Base-by-base conservation (phyloP, 495 filamentous ascomycete species). In the Aspergillus affinis region DNA sequence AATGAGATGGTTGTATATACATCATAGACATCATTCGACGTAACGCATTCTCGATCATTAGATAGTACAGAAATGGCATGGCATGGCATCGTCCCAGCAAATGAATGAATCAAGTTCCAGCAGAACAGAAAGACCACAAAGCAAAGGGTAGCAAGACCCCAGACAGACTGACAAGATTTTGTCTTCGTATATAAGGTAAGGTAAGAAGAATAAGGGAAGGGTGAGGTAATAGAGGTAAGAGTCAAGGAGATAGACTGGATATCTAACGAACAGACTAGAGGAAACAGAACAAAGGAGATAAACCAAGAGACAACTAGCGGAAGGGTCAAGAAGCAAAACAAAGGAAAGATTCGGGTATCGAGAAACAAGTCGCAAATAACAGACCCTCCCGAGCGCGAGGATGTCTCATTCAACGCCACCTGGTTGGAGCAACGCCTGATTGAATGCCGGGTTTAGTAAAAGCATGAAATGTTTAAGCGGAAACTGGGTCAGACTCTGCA, bases 21-120 rank as follows among this genome's bases (percentile, higher is more conserved):
- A 58, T 65, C 65, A 45, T 68, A 61, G 62, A 41, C 61, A 64
- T 64, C 54, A 64, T 32, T 30, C 26, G 58, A 56, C 65, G 41
- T 67, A 60, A 61, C 65, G 60, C 57, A 61, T 65, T 54, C 56
- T 58, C 36, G 57, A 46, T 61, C 61, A 67, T 64, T 61, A 64
- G 61, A 21, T 57, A 41, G 36, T 41, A 41, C 36, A 41, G 30
- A 41, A 41, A 41, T 41, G 13, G 36, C 18, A 51, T 26, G 48
- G 52, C 52, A 46, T 46, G 15, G 52, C 36, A 45, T 46, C 52
- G 52, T 54, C 17, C 52, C n/a, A 54, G 17, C 13, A 15, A 54
- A 46, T 44, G 52, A 54, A 54, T 46, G 45, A 54, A 21, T 23
- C 52, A 54, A 45, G 19, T 17, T 54, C 8, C 32, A 32, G 8